These are phyloP conservation scores for Rehmannia glutinosa DNA, from an alignment of 257 asterid species.

Conservation along the genomic window DNA sequence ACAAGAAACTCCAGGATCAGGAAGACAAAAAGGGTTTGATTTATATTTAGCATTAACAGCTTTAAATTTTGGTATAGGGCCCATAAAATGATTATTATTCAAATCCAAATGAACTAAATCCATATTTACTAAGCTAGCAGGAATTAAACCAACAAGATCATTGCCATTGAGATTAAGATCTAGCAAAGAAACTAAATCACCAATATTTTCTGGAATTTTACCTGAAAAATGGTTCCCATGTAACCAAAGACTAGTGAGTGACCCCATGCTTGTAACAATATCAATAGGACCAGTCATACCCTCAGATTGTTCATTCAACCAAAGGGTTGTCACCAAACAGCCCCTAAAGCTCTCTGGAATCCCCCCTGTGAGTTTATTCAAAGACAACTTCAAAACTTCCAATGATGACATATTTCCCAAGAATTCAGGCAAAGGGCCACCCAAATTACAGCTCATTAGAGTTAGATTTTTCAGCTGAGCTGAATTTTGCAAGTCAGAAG, in stretches of 20 bases:
- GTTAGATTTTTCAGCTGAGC: conserved; percentile 69
- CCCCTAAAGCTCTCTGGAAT: conserved; percentile 63
- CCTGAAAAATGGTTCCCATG: conserved; percentile 86
- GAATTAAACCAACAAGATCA: conserved; percentile 72
- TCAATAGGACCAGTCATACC: conserved; percentile 76
- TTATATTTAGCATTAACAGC: conserved; percentile 41
- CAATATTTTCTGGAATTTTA: conserved; percentile 59
- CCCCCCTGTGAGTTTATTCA: conserved; percentile 51
- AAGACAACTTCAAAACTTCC: conserved; percentile 58
- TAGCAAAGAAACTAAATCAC: conserved; percentile 45
- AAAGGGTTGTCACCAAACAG: conserved; percentile 41
- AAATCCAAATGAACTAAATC: conserved; percentile 51
- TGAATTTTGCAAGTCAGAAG: conserved; percentile 54
- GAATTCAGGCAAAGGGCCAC: conserved; percentile 72
- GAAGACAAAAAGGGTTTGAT: conserved; percentile 59
- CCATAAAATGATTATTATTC: conserved; percentile 76
- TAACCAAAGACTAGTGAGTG: conserved; percentile 77
- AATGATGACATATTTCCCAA: conserved; percentile 69
- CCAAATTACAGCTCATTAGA: conserved; percentile 54
- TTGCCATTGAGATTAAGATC: conserved; percentile 64
- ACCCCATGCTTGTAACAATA: conserved; percentile 43
- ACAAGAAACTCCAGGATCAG: conserved; percentile 47
- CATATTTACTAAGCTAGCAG: conserved; percentile 52
- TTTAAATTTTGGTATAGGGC: conserved; percentile 69
- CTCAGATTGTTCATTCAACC: conserved; percentile 67